Percentiles rank a stretch among this genome's conserved stretches.
These are phyloP conservation scores for Ilyonectria destructans DNA, from an alignment of 2,329 filamentous ascomycete genomes.

Conservation along the genomic window DNA sequence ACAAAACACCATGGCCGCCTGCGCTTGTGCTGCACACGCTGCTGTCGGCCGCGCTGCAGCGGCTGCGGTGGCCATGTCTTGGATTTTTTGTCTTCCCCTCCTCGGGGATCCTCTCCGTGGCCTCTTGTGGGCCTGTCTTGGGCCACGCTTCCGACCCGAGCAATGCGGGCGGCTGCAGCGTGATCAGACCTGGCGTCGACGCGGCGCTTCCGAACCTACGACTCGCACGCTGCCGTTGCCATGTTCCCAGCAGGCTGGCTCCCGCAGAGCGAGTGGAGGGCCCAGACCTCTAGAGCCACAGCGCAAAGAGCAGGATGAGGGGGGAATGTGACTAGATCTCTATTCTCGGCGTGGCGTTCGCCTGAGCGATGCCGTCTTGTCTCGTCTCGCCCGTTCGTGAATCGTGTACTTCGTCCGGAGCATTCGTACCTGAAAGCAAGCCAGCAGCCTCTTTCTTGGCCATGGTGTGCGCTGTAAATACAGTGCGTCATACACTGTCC, in stretches of 20 bases:
- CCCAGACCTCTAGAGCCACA: constrained; percentile 8
- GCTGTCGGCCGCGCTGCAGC: constrained; percentile 4
- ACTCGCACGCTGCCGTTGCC: constrained; percentile 4
- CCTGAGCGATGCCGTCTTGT: neutral
- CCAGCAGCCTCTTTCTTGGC: neutral
- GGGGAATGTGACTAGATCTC: neutral
- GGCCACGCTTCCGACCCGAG: neutral
- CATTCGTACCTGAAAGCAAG: neutral
- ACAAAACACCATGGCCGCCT: neutral
- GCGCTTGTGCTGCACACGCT: constrained; percentile 7
- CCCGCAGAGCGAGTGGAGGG: neutral
- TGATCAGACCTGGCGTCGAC: constrained; percentile 19
- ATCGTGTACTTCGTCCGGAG: constrained; percentile 4
- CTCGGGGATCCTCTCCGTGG: constrained; percentile 3
- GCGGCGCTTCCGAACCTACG: constrained; percentile 20
- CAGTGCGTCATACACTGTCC: constrained; percentile 14
- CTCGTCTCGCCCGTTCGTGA: constrained; percentile 1
- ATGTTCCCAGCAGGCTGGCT: constrained; percentile 21
- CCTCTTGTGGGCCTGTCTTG: neutral
- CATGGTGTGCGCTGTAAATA: constrained; percentile 2
- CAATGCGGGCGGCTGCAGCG: constrained; percentile 17
- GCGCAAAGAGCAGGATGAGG: neutral
- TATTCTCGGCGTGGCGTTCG: neutral
- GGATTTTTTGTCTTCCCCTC: constrained; percentile 14
- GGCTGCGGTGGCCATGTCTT: constrained; percentile 1